Evolutionary conservation across 257 asterid species (phyloP).

Genomic region (Parsonsia alboflavescens): DNA sequence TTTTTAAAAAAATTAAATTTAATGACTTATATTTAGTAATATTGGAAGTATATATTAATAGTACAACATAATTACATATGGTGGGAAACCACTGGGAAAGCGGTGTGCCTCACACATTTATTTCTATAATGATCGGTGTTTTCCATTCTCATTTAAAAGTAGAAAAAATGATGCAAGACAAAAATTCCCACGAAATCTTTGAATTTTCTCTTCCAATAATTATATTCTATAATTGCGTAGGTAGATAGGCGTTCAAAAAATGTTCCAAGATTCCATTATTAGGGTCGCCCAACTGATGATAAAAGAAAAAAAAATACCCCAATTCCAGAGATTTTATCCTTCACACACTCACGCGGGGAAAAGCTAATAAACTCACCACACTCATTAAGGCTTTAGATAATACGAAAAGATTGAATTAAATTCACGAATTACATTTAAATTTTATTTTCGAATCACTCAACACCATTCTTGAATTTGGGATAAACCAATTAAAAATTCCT

Average conservation of each 20-base stretch:
- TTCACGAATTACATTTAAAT: too few species aligned
- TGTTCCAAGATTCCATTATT: constrained; percentile 17
- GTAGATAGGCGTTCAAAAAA: constrained; percentile 9
- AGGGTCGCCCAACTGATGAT: constrained; percentile 29
- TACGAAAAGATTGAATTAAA: too few species aligned
- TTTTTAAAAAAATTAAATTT: too few species aligned
- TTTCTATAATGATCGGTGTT: background rate
- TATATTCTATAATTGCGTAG: constrained; percentile 8
- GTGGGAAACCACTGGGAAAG: background rate
- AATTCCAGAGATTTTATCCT: background rate
- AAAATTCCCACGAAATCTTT: background rate
- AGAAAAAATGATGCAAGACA: background rate
- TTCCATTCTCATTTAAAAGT: background rate
- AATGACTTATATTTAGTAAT: too few species aligned
- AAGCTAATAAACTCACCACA: too few species aligned
- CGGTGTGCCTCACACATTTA: background rate
- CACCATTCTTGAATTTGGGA: too few species aligned
- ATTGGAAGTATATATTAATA: background rate
- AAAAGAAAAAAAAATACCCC: background rate
- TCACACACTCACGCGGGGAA: too few species aligned
- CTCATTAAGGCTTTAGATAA: too few species aligned
- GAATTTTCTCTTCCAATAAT: constrained; percentile 1
- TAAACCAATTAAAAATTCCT: too few species aligned
- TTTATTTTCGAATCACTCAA: too few species aligned
- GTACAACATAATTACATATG: background rate